Conservation (phyloP, 208 protist genomes). For the Trypanosomatidae sp. region DNA sequence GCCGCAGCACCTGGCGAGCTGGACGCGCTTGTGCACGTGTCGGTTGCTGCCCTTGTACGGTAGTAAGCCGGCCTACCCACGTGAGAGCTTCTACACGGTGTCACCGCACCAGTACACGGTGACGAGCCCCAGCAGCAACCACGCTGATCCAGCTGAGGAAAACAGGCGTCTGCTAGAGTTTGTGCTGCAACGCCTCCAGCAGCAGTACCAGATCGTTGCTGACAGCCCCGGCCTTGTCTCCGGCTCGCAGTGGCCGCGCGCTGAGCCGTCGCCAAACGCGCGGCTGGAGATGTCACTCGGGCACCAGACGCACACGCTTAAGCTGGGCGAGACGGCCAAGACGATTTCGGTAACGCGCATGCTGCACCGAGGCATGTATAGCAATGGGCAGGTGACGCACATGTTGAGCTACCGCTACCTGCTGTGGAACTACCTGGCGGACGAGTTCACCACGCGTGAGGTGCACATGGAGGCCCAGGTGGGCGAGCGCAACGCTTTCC, state of each 20-base stretch:
- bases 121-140: conserved; percentile 15
- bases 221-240: conserved; percentile 33
- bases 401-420: conserved; percentile 69
- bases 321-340: conserved; percentile 71
- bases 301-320: conserved; percentile 83
- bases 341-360: conserved; percentile 72
- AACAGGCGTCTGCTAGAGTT: conserved; percentile 62
- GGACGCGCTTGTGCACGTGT: conserved; percentile 70
- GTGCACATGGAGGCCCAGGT: conserved; percentile 69
- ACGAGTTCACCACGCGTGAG: conserved; percentile 46
- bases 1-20: conserved; percentile 40
- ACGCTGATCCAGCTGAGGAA: conserved; percentile 19
- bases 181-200: conserved; percentile 79
- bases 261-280: conserved; percentile 55
- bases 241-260: conserved; percentile 34
- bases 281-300: conserved; percentile 79
- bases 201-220: conserved; percentile 89
- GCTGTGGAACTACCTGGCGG: conserved; percentile 78
- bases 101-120: conserved; percentile 80
- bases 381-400: conserved; percentile 66
- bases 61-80: conserved; percentile 66
- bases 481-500: conserved; percentile 57
- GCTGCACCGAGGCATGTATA: conserved; percentile 86
- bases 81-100: conserved; percentile 73
- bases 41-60: conserved; percentile 79